Evolutionary conservation across 139 green algal genomes (phyloP), one percentile per base, ranked within the genome.

Genomic region (Closterium sp.): DNA sequence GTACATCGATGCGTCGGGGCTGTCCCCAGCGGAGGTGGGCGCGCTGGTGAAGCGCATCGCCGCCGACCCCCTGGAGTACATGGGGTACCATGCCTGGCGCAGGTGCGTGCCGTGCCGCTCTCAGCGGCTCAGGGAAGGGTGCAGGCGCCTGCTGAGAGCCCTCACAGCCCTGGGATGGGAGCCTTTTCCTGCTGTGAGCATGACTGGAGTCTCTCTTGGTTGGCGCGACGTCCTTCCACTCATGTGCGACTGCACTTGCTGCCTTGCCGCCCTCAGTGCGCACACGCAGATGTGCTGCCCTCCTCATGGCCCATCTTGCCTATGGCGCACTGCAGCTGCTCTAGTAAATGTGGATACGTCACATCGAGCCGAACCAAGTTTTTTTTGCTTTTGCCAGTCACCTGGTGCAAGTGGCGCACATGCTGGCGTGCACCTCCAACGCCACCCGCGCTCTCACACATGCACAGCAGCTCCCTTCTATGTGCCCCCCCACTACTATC

Each of bases 21-120:
- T 32, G 83, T 32, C 83, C 0, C 30, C n/a, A 1, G 83, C n/a
- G 83, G 83, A 86, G 7, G 4, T 86, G n/a, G 83, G 30, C 0
- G 83, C n/a, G 4, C 6, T 34, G 83, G 30, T 86, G n/a, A 86
- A 19, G n/a, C 83, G 30, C 30, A 33, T 33, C 8, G 86, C 86
- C 23, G 86, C 30, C 3, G 86, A 69, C 55, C 28, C 87, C 23
- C 30, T 93, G 8, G 86, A 93, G 86, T 93, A 93, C 90, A 91
- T 90, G 85, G 31, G 92, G 8, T 93, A 93, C 90, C 86, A 87
- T 2, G 90, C 90, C 25, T 93, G 90, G 90, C 86, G 90, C 33
- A 87, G 90, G 84, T 88, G 83, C 83, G 4, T 19, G 0, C 55
- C 55, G 16, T 76, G n/a, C n/a, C n/a, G n/a, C n/a, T n/a, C n/a